Percentiles rank a stretch among this genome's conserved stretches.
These are phyloP conservation scores for Daldinia decipiens DNA, from an alignment of 495 filamentous ascomycete genomes.

Conservation along the genomic window DNA sequence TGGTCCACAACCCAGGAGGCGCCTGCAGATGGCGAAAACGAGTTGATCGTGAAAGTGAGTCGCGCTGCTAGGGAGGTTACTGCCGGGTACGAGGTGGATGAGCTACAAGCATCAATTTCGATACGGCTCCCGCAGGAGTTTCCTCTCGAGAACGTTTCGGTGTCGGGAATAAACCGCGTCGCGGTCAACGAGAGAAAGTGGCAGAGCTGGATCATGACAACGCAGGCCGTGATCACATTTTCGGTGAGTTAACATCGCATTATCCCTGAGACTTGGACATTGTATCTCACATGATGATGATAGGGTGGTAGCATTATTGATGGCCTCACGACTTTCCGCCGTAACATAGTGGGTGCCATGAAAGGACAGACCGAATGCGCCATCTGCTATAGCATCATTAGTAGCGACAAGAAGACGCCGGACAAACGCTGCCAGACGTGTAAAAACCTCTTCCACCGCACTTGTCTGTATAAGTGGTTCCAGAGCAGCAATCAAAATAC, in stretches of 20 bases:
- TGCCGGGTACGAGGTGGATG: constrained; percentile 86
- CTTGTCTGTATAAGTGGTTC: constrained; percentile 96
- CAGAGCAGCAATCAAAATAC: constrained; percentile 87
- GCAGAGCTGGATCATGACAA: constrained; percentile 82
- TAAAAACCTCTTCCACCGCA: constrained; percentile 90
- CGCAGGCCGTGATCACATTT: constrained; percentile 93
- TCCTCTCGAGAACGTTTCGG: constrained; percentile 80
- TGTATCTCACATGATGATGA: constrained; percentile 16
- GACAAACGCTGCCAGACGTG: constrained; percentile 93
- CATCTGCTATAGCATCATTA: constrained; percentile 95
- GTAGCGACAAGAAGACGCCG: constrained; percentile 84
- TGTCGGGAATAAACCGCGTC: constrained; percentile 80
- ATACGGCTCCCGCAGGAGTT: constrained; percentile 83
- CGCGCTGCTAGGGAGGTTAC: constrained; percentile 75
- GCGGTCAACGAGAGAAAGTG: constrained; percentile 90
- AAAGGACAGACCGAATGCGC: constrained; percentile 96
- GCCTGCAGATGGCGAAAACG: constrained; percentile 71
- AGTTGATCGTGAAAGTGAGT: constrained; percentile 77
- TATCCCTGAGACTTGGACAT: not conserved
- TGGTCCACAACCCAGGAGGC: constrained; percentile 71
- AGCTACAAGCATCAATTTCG: constrained; percentile 79
- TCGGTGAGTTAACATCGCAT: constrained; percentile 59
- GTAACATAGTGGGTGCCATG: constrained; percentile 84
- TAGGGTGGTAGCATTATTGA: constrained; percentile 84
- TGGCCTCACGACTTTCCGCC: constrained; percentile 81